phyloP scores from a whole-genome alignment of 768 basidiomycete species.

The Pleurotus platypus region DNA sequence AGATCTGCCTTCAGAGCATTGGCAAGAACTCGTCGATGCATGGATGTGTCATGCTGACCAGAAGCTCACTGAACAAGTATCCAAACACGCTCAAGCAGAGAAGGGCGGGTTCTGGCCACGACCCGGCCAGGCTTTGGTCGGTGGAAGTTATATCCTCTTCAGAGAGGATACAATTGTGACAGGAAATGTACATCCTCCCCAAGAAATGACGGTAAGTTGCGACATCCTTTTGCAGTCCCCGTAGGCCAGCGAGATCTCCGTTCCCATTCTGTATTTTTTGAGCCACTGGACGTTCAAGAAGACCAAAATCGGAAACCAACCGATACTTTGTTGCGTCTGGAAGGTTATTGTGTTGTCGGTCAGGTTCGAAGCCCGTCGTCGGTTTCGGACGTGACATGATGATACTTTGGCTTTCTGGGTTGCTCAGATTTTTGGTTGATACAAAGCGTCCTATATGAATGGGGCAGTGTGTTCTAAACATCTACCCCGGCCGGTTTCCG shows the following conservation, averaged over 20 bases:
- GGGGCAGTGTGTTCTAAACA: constrained; percentile 11
- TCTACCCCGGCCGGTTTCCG: constrained; percentile 4
- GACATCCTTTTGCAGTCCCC: constrained; percentile 7
- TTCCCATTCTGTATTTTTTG: constrained; percentile 7
- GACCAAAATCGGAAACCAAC: constrained; percentile 76
- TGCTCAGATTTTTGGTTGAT: constrained; percentile 72
- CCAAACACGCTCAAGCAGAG: constrained; percentile 39
- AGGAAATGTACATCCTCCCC: constrained; percentile 46
- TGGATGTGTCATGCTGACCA: constrained; percentile 99
- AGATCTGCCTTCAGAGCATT: constrained; percentile 93
- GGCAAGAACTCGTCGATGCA: constrained; percentile 95
- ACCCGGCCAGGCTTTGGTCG: constrained; percentile 72
- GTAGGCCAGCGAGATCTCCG: constrained; percentile 4
- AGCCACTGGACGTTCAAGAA: constrained; percentile 80
- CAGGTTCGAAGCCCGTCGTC: constrained; percentile 49
- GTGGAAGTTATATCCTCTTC: constrained; percentile 86
- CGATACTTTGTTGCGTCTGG: constrained; percentile 33
- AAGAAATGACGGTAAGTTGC: constrained; percentile 54
- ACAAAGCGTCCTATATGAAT: constrained; percentile 87
- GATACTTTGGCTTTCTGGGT: constrained; percentile 16
- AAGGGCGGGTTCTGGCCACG: constrained; percentile 78
- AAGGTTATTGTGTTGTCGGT: not conserved
- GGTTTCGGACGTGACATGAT: constrained; percentile 42
- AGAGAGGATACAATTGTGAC: constrained; percentile 53
- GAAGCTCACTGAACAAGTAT: constrained; percentile 67